A percentile compares a stretch with the other conserved stretches of the same genome.
phyloP scores from a whole-genome alignment of 192 early-diverging fungal species.

The Gorgonomyces haynaldii region DNA sequence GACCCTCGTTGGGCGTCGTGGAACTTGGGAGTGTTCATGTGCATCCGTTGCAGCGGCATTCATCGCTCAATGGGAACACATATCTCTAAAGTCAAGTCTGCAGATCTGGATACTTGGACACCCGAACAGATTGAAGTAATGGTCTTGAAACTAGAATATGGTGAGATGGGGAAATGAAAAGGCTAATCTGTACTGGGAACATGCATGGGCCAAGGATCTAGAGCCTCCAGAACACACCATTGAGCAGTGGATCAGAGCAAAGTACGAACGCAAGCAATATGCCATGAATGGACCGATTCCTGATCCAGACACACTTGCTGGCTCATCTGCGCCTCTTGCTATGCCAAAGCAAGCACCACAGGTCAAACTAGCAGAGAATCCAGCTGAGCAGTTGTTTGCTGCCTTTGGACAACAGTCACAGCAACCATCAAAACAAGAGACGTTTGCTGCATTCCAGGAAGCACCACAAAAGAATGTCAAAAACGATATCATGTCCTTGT shows the following conservation, averaged over 20 bases:
- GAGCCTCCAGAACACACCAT: slow-evolving; percentile 51
- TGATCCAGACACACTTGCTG: slow-evolving; percentile 53
- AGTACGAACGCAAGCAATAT: slow-evolving; percentile 70
- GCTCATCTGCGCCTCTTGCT: neutral
- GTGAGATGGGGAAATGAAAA: slow-evolving; percentile 66
- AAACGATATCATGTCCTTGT: neutral
- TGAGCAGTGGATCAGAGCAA: slow-evolving; percentile 62
- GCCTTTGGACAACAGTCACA: too few relatives aligned
- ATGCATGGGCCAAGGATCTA: slow-evolving; percentile 32
- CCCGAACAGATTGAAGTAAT: slow-evolving; percentile 55
- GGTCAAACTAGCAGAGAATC: neutral
- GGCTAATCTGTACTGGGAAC: slow-evolving; percentile 46
- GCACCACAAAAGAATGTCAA: neutral
- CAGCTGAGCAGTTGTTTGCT: slow-evolving; percentile 27
- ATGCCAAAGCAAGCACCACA: neutral
- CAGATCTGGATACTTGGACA: slow-evolving; percentile 73
- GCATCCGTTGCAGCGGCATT: slow-evolving; percentile 81
- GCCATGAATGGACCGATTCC: slow-evolving; percentile 61
- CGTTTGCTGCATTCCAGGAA: too few relatives aligned
- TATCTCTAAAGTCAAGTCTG: slow-evolving; percentile 78
- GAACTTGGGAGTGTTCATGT: slow-evolving; percentile 87
- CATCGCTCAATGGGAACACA: slow-evolving; percentile 78
- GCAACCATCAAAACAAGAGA: too few relatives aligned
- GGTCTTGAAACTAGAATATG: slow-evolving; percentile 40
- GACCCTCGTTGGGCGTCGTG: slow-evolving; percentile 74